Percentiles rank a stretch among this genome's conserved stretches.
These are phyloP conservation scores for Colletotrichum cuscutae DNA, from an alignment of 2,329 filamentous ascomycete genomes.

Conservation along the genomic window DNA sequence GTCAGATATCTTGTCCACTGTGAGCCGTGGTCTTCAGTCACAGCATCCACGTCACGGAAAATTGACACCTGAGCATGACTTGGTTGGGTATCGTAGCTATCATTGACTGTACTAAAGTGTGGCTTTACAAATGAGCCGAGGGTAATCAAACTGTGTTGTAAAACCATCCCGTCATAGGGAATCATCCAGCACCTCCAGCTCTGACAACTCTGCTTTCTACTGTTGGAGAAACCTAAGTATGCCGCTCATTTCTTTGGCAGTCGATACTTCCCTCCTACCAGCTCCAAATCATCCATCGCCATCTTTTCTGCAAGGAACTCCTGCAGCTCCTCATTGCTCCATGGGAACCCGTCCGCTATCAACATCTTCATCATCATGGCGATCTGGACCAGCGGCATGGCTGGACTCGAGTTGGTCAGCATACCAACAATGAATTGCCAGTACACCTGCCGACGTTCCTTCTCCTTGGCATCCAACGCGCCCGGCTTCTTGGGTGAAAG, in stretches of 20 bases:
- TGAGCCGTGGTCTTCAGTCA: not conserved
- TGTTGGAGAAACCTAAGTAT: not conserved
- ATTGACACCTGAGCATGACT: not conserved
- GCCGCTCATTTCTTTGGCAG: constrained; percentile 64
- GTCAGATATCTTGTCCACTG: not conserved
- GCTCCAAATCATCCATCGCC: constrained; percentile 75
- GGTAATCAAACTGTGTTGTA: not conserved
- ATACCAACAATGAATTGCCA: constrained; percentile 94
- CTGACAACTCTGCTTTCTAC: not conserved
- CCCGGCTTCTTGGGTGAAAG: constrained; percentile 60
- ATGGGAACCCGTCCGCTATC: constrained; percentile 87
- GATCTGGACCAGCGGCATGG: constrained; percentile 85
- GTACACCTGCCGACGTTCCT: constrained; percentile 73
- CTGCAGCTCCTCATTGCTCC: constrained; percentile 87
- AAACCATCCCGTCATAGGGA: too few species aligned
- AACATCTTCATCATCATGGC: constrained; percentile 96
- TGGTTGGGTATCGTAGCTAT: not conserved
- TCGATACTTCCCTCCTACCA: constrained; percentile 76
- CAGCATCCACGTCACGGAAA: not conserved
- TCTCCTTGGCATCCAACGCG: constrained; percentile 71
- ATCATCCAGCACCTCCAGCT: not conserved
- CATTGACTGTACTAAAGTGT: not conserved
- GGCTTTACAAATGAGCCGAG: not conserved
- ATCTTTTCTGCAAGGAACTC: constrained; percentile 85
- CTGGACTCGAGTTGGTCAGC: constrained; percentile 87